Percentiles rank a stretch among this genome's conserved stretches.
These are phyloP conservation scores for Leishmania arabica DNA, from an alignment of 208 protist species.

Conservation along the genomic window DNA sequence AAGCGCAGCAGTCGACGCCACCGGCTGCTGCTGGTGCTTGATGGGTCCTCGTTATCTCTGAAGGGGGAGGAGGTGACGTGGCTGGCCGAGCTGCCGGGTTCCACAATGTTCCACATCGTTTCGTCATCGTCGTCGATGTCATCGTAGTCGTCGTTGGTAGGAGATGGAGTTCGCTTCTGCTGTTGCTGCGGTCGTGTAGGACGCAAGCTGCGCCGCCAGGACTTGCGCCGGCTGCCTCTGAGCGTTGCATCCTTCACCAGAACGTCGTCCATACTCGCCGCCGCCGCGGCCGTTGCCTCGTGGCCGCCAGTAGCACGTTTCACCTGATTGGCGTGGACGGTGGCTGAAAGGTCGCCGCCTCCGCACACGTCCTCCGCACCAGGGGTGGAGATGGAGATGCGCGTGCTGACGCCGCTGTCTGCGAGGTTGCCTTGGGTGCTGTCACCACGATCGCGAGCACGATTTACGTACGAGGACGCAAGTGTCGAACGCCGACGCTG, in stretches of 20 bases:
- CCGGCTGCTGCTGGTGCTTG: neutral
- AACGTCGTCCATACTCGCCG: neutral
- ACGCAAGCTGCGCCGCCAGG: neutral
- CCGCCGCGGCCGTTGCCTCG: neutral
- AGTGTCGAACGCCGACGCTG: neutral
- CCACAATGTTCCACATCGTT: neutral
- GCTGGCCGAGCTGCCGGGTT: neutral
- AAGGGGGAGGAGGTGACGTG: neutral
- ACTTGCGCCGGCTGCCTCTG: neutral
- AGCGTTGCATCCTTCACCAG: neutral
- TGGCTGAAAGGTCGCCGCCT: neutral
- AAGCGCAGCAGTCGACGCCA: neutral
- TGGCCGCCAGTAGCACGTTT: neutral
- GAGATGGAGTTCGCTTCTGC: neutral
- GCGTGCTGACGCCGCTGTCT: neutral
- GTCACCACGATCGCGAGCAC: neutral
- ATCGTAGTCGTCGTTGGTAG: neutral
- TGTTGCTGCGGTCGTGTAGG: neutral
- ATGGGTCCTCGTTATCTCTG: neutral
- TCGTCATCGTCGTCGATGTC: neutral
- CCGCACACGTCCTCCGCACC: neutral
- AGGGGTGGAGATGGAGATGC: neutral
- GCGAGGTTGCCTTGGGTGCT: neutral
- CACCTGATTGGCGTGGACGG: neutral
- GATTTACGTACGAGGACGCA: neutral